These are phyloP conservation scores for Cercospora zeae-maydis DNA, from an alignment of 2,329 filamentous ascomycete species.

Conservation along the genomic window DNA sequence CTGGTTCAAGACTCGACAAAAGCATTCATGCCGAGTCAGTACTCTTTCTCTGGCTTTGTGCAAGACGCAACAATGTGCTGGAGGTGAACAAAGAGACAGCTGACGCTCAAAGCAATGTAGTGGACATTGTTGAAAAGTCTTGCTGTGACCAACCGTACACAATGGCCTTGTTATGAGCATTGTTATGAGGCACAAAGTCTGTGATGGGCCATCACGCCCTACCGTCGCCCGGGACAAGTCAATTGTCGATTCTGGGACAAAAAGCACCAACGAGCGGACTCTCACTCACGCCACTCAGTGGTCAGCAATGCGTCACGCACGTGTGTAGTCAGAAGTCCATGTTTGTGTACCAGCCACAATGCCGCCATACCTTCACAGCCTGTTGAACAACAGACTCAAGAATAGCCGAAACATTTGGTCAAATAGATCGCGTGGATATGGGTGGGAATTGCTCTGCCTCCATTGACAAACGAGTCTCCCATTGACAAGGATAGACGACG, in stretches of 20 bases:
- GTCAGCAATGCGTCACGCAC: not conserved
- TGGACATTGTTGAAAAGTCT: not conserved
- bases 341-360: not conserved
- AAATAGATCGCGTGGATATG: conserved; percentile 6
- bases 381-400: not conserved
- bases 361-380: not conserved
- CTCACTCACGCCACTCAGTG: not conserved
- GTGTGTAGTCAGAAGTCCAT: not conserved
- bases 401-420: conserved; percentile 11
- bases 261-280: not conserved
- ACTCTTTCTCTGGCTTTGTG: not conserved
- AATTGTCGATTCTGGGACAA: not conserved
- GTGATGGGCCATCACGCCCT: too few relatives aligned
- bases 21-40: not conserved
- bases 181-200: not conserved
- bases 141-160: not conserved
- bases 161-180: not conserved
- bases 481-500: conserved; percentile 14
- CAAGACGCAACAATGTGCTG: not conserved
- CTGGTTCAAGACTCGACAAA: not conserved
- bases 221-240: not conserved
- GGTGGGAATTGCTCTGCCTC: conserved; percentile 8
- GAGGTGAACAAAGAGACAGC: not conserved
- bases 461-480: conserved; percentile 18
- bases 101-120: not conserved